Conservation (phyloP, 1,284 basidiomycete species). For the Apiotrichum akiyoshidainum region DNA sequence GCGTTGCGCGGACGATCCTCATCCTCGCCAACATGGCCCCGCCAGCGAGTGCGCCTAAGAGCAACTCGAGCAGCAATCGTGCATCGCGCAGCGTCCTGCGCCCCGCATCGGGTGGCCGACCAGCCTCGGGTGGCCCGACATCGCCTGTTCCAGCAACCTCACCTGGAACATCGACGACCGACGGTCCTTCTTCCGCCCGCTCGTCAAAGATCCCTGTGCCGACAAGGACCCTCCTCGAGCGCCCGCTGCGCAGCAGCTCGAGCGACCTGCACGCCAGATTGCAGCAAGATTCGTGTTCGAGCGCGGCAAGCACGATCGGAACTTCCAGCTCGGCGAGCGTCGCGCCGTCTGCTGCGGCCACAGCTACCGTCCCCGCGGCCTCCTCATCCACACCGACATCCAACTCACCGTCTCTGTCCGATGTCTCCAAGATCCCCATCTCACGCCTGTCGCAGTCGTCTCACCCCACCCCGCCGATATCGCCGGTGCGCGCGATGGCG, state of each 20-base stretch:
- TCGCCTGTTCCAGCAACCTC: too few relatives aligned
- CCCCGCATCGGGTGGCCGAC: neutral
- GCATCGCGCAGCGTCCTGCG: neutral
- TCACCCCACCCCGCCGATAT: constrained; percentile 10
- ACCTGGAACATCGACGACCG: too few relatives aligned
- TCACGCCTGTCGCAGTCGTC: neutral
- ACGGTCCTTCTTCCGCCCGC: neutral
- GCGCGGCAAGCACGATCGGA: neutral
- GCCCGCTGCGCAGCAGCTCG: constrained; percentile 16
- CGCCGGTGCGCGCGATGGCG: constrained; percentile 10
- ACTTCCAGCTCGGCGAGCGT: constrained; percentile 2
- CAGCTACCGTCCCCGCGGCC: neutral
- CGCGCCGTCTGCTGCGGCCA: neutral
- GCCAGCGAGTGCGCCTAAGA: neutral
- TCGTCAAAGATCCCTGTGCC: constrained; percentile 3
- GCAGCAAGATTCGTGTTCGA: constrained; percentile 8
- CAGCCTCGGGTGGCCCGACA: too few relatives aligned
- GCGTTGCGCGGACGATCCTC: constrained; percentile 56
- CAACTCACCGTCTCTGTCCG: neutral
- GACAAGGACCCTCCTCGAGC: constrained; percentile 7
- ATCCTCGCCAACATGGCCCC: constrained; percentile 60
- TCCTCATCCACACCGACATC: neutral
- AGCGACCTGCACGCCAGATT: constrained; percentile 18
- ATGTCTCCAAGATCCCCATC: neutral
- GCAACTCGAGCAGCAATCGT: neutral